These are phyloP conservation scores for Claviceps pazoutovae DNA, from an alignment of 2,329 filamentous ascomycete genomes.

Conservation along the genomic window DNA sequence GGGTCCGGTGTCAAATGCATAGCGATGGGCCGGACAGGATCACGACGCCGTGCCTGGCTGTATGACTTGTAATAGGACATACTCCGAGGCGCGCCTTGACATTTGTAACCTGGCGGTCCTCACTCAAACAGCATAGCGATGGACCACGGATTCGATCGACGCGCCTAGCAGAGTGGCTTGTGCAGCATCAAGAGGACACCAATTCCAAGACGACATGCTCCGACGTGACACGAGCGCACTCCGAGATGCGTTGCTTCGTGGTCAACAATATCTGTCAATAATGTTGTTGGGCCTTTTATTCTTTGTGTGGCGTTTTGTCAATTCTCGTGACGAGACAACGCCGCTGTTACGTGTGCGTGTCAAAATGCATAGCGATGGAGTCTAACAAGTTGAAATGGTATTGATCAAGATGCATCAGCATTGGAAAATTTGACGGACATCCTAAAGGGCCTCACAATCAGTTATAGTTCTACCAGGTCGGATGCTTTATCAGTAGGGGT, in stretches of 20 bases:
- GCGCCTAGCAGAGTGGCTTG: too few species aligned
- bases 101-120: too few species aligned
- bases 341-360: neutral
- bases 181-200: too few species aligned
- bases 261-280: too few species aligned
- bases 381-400: neutral
- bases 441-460: neutral
- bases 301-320: too few species aligned
- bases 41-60: too few species aligned
- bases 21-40: too few species aligned
- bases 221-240: too few species aligned
- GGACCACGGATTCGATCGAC: neutral
- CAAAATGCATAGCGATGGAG: conserved; percentile 2
- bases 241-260: too few species aligned
- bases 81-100: too few species aligned
- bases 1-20: neutral
- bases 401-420: neutral
- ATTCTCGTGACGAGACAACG: neutral
- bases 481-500: neutral
- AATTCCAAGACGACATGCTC: too few species aligned
- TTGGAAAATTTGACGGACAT: neutral
- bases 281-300: neutral
- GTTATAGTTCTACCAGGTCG: neutral
- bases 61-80: too few species aligned
- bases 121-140: neutral